Percentiles rank a stretch among this genome's conserved stretches.
phyloP scores from a whole-genome alignment of 2,329 filamentous ascomycete species.

The Diaporthe helianthi region DNA sequence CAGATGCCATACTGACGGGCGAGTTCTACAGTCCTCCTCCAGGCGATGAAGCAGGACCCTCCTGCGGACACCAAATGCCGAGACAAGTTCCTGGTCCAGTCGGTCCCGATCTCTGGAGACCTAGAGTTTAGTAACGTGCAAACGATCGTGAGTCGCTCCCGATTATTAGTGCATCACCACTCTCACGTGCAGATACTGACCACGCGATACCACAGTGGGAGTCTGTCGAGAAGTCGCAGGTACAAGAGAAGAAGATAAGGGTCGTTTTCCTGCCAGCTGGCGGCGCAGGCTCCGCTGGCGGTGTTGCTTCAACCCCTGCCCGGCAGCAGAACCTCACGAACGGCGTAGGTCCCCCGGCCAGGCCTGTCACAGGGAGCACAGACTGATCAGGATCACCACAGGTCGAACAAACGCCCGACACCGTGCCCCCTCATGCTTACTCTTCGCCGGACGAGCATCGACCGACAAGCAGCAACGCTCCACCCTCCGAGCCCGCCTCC shows the following conservation, averaged over 20 bases:
- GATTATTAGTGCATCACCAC: too few relatives aligned
- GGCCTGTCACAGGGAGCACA: background rate
- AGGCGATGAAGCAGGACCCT: constrained; percentile 97
- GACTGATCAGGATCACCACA: constrained; percentile 33
- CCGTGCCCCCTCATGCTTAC: constrained; percentile 41
- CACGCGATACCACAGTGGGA: constrained; percentile 67
- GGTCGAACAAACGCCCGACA: constrained; percentile 45
- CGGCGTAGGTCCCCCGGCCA: constrained; percentile 39
- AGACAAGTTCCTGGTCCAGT: constrained; percentile 98
- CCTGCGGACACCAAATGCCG: constrained; percentile 86
- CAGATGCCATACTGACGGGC: constrained; percentile 21
- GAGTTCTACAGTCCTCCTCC: constrained; percentile 76
- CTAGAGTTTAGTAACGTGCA: constrained; percentile 84
- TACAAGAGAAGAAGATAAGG: constrained; percentile 95
- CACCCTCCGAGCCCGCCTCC: constrained; percentile 33
- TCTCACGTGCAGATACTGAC: constrained; percentile 36
- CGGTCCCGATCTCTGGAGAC: constrained; percentile 81
- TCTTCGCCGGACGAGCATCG: constrained; percentile 43
- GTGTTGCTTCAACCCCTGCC: constrained; percentile 41
- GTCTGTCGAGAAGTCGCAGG: constrained; percentile 76
- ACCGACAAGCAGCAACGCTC: constrained; percentile 35
- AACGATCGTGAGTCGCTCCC: constrained; percentile 72
- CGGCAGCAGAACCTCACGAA: constrained; percentile 39
- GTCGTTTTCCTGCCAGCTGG: constrained; percentile 81
- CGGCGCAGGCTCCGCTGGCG: constrained; percentile 49